These are phyloP conservation scores for Triangularia setosa DNA, from an alignment of 2,329 filamentous ascomycete species.

Conservation along the genomic window DNA sequence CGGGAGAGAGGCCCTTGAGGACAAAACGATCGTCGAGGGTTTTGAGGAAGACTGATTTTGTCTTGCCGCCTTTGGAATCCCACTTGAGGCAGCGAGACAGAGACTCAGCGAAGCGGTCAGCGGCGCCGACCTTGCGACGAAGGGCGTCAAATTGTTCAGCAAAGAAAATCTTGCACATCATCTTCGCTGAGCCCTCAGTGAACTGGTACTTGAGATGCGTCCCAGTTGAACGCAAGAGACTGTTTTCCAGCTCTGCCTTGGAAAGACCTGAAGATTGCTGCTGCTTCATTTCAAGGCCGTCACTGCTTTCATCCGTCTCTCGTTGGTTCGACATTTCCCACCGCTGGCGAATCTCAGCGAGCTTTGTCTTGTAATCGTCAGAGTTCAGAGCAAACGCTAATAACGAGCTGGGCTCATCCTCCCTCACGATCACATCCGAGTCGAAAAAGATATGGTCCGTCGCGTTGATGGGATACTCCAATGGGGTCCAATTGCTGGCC, in stretches of 20 bases:
- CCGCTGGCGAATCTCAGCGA: conserved; percentile 60
- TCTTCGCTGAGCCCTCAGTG: conserved; percentile 85
- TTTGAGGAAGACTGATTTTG: conserved; percentile 94
- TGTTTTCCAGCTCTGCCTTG: conserved; percentile 77
- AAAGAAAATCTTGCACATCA: conserved; percentile 98
- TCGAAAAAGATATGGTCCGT: conserved; percentile 96
- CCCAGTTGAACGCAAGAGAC: conserved; percentile 76
- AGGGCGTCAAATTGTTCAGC: conserved; percentile 97
- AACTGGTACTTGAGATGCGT: conserved; percentile 97
- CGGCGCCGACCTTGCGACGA: conserved; percentile 84
- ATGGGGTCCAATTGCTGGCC: conserved; percentile 84
- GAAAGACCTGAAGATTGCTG: conserved; percentile 41
- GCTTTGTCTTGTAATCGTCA: conserved; percentile 78
- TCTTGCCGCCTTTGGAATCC: conserved; percentile 97
- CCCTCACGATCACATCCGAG: conserved; percentile 92
- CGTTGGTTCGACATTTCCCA: conserved; percentile 42
- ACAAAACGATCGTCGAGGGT: conserved; percentile 93
- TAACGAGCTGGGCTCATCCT: conserved; percentile 94
- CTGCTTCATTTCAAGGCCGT: conserved; percentile 29
- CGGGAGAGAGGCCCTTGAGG: conserved; percentile 82
- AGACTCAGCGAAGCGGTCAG: conserved; percentile 91
- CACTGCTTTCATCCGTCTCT: conserved; percentile 31
- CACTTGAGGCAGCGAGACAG: conserved; percentile 93
- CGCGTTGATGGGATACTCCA: conserved; percentile 86
- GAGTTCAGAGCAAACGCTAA: conserved; percentile 90